Percentiles rank a stretch among this genome's conserved stretches.
phyloP scores from a whole-genome alignment of 2,329 filamentous ascomycete genomes.

The Colletotrichum siamense region DNA sequence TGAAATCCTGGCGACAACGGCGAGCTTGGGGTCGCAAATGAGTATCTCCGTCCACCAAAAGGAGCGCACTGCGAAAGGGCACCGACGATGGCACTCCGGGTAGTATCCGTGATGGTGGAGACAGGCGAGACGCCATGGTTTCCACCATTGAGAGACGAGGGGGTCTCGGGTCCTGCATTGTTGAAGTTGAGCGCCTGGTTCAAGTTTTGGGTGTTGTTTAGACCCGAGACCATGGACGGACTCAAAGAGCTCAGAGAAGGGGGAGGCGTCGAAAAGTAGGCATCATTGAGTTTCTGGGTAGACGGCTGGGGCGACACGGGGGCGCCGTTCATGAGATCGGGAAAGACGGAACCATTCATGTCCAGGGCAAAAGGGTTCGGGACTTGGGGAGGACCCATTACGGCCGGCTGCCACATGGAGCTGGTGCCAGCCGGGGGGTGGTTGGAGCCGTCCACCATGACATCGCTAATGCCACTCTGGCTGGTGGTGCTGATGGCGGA shows the following conservation, averaged over 20 bases:
- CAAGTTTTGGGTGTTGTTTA: conserved; percentile 61
- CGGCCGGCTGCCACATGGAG: conserved; percentile 72
- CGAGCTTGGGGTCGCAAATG: conserved; percentile 60
- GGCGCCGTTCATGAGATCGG: conserved; percentile 74
- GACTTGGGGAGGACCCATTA: conserved; percentile 73
- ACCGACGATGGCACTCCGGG: conserved; percentile 65
- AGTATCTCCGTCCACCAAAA: conserved; percentile 69
- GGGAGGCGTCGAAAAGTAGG: conserved; percentile 81
- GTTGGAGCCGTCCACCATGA: conserved; percentile 84
- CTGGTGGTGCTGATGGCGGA: conserved; percentile 96
- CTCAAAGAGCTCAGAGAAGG: conserved; percentile 77
- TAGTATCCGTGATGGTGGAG: conserved; percentile 70
- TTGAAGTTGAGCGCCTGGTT: conserved; percentile 68
- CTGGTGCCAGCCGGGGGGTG: conserved; percentile 60
- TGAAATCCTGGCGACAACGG: conserved; percentile 59
- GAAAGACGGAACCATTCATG: conserved; percentile 75
- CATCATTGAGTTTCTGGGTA: conserved; percentile 73
- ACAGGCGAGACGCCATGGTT: conserved; percentile 63
- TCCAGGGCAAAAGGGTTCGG: conserved; percentile 77
- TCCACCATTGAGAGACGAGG: conserved; percentile 73
- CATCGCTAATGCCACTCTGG: conserved; percentile 88
- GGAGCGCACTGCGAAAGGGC: conserved; percentile 62
- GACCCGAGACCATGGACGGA: conserved; percentile 72
- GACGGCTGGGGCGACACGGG: conserved; percentile 81
- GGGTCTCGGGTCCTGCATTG: conserved; percentile 71